Percentiles rank a stretch among this genome's conserved stretches.
Conservation (phyloP, 441 rosid genomes). For the Jatropha multifida region DNA sequence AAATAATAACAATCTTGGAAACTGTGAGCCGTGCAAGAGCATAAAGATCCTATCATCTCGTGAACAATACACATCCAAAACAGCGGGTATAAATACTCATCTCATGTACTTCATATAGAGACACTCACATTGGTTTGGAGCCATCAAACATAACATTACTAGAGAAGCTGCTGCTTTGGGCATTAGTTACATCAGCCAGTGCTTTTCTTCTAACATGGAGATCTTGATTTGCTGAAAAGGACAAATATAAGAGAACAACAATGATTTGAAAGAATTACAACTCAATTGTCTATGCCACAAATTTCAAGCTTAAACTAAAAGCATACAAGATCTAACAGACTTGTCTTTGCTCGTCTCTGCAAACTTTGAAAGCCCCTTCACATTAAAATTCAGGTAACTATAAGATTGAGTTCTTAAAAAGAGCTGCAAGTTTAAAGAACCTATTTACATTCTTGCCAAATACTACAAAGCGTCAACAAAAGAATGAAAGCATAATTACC, state of each 20-base stretch:
- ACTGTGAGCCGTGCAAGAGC: neutral
- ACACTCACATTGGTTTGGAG: constrained; percentile 58
- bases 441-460: neutral
- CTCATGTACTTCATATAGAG: constrained; percentile 8
- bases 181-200: constrained; percentile 76
- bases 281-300: neutral
- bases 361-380: constrained; percentile 40
- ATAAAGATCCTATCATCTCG: neutral
- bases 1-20: neutral
- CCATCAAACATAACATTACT: constrained; percentile 42
- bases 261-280: neutral
- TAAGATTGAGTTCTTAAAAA: constrained; percentile 13
- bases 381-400: constrained; percentile 20
- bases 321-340: constrained; percentile 44
- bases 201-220: constrained; percentile 56
- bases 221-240: constrained; percentile 32
- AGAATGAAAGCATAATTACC: constrained; percentile 34
- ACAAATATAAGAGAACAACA: constrained; percentile 6
- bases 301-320: constrained; percentile 2
- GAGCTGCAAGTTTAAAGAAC: constrained; percentile 10
- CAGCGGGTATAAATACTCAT: neutral
- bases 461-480: constrained; percentile 4
- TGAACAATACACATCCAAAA: neutral
- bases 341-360: constrained; percentile 39
- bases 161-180: constrained; percentile 25